phyloP scores from a whole-genome alignment of 2,329 filamentous ascomycete genomes.

The Fusarium acutatum region DNA sequence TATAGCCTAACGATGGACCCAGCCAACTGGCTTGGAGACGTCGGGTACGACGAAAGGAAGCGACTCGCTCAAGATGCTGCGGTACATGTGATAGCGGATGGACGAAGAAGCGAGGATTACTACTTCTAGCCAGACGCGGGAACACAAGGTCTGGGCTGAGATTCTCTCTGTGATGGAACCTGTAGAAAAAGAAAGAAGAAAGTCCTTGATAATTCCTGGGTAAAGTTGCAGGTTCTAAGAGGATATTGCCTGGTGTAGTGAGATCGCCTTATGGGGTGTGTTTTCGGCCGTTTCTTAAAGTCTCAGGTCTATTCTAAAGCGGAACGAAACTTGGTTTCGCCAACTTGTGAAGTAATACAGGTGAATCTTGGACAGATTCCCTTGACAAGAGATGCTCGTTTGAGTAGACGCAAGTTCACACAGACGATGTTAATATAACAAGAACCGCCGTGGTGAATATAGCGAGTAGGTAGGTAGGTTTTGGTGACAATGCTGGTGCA shows the following conservation, averaged over 20 bases:
- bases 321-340: neutral
- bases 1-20: constrained; percentile 6
- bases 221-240: neutral
- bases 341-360: neutral
- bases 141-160: constrained; percentile 6
- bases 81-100: constrained; percentile 29
- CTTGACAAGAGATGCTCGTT: neutral
- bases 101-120: constrained; percentile 30
- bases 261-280: neutral
- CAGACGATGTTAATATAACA: neutral
- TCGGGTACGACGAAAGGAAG: constrained; percentile 25
- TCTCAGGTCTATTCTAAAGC: neutral
- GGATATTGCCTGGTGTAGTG: neutral
- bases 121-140: constrained; percentile 13
- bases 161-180: neutral
- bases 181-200: neutral
- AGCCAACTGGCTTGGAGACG: constrained; percentile 21
- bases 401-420: neutral
- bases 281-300: neutral
- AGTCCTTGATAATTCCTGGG: neutral
- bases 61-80: constrained; percentile 23
- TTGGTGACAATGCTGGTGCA: neutral
- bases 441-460: neutral
- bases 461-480: neutral
- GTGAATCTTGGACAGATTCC: neutral